Base-by-base conservation (phyloP, 2,329 filamentous ascomycete genomes). In the Epichloe uncinata region DNA sequence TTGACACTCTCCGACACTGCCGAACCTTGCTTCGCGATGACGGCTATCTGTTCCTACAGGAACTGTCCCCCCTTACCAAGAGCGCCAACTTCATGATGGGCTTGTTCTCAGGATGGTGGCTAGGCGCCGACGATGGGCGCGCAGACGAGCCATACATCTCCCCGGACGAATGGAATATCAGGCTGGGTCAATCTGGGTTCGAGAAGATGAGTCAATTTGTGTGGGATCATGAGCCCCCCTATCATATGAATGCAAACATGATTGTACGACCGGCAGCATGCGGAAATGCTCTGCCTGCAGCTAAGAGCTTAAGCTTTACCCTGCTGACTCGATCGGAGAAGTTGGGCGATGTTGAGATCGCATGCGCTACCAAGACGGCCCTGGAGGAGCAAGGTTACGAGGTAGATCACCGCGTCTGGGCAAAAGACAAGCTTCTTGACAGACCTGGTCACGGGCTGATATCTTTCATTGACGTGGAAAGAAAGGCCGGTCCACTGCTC, bases 1-100 rank as follows among this genome's bases (percentile, higher is more conserved):
- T 52, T 42, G 36, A 57, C 42, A 62, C 56, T 22, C 51, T 63
- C 20, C 22, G 36, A 6, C 35, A 54, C 18, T 38, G 50, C 3
- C 43, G 47, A 2, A 33, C n/a, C 5, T 49, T 56, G 3, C 52
- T 56, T 3, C 40, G 40, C n/a, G 44, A 45, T 4, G 44, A 40
- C 8, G 53, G 48, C 4, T 36, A 45, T 5, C 30, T 50, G 22
- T 33, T 55, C 2, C 33, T 55, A 18, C 38, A 46, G n/a, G 53
- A 55, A n/a, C n/a, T 53, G 7, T 43, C 15, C 15, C 41, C 16
- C 5, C 22, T 20, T 30, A 30, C 44, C 18, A 12, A 50, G 15
- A 45, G 30, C 6, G 20, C 42, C 3, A 37, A 33, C 15, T 50
- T 50, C 13, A 45, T 55, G 9, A 43, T 55, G 26, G 42, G 42